phyloP scores from a whole-genome alignment of 2,329 filamentous ascomycete genomes.

The Ophiostoma pallidulum region DNA sequence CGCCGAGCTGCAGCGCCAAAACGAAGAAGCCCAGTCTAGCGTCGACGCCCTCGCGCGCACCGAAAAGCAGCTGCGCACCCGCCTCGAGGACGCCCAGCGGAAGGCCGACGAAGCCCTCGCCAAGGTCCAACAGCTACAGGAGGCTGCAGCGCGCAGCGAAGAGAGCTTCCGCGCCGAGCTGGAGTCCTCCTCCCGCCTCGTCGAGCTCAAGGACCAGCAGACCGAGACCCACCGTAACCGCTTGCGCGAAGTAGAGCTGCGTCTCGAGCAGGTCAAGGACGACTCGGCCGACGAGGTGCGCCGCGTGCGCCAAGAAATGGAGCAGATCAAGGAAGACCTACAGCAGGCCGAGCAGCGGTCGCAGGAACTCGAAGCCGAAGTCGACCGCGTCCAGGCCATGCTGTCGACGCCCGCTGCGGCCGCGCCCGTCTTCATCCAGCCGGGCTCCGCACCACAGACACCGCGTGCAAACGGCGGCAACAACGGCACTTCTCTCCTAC shows the following conservation, averaged over 20 bases:
- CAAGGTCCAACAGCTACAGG: constrained; percentile 77
- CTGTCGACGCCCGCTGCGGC: constrained; percentile 28
- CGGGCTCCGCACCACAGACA: constrained; percentile 48
- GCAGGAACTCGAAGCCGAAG: constrained; percentile 42
- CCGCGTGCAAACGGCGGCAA: constrained; percentile 45
- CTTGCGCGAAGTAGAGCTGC: constrained; percentile 57
- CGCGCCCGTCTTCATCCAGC: constrained; percentile 17
- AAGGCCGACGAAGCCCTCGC: constrained; percentile 78
- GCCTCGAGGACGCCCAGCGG: constrained; percentile 72
- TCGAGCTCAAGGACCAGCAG: constrained; percentile 71
- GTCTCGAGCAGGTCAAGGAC: constrained; percentile 54
- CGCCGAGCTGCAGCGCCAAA: constrained; percentile 75
- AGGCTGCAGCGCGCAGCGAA: constrained; percentile 70
- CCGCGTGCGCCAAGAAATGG: constrained; percentile 46
- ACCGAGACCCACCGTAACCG: constrained; percentile 62
- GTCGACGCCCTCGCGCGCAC: constrained; percentile 70
- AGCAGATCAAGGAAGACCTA: constrained; percentile 41
- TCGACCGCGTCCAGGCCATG: constrained; percentile 44
- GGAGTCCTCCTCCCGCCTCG: constrained; percentile 69
- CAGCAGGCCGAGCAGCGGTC: constrained; percentile 37
- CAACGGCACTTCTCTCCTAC: constrained; percentile 34
- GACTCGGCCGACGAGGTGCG: constrained; percentile 53
- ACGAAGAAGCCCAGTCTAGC: constrained; percentile 72
- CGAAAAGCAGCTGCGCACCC: constrained; percentile 69
- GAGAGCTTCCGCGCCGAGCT: constrained; percentile 82